A percentile compares a stretch with the other conserved stretches of the same genome.
These are phyloP conservation scores for Penicillium taxi DNA, from an alignment of 495 filamentous ascomycete genomes.

Conservation along the genomic window DNA sequence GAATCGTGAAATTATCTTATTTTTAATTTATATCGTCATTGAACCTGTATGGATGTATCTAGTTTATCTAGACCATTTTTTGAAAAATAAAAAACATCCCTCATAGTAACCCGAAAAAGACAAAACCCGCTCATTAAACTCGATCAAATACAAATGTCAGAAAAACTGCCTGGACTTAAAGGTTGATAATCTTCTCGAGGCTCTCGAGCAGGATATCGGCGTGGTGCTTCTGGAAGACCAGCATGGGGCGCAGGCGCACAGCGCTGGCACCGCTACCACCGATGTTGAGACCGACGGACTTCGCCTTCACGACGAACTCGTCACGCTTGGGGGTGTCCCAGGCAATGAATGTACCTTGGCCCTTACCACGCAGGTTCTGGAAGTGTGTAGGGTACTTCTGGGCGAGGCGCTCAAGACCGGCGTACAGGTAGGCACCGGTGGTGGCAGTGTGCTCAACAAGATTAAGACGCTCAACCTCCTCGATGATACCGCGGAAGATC, in stretches of 20 bases:
- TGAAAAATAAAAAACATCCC: slow-evolving; percentile 6
- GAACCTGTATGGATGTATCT: too few relatives aligned
- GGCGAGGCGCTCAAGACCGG: slow-evolving; percentile 59
- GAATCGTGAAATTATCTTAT: too few relatives aligned
- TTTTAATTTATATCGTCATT: too few relatives aligned
- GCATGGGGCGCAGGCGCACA: slow-evolving; percentile 85
- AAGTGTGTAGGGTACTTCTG: slow-evolving; percentile 75
- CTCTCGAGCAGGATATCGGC: slow-evolving; percentile 59
- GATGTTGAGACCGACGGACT: slow-evolving; percentile 84
- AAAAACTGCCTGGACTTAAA: slow-evolving; percentile 26
- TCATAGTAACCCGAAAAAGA: too few relatives aligned
- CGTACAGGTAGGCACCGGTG: slow-evolving; percentile 79
- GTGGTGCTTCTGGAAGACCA: slow-evolving; percentile 92
- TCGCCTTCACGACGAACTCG: slow-evolving; percentile 64
- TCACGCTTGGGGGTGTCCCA: slow-evolving; percentile 87
- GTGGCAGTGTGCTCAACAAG: slow-evolving; percentile 73
- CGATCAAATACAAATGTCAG: slow-evolving; percentile 7
- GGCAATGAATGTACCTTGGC: slow-evolving; percentile 93
- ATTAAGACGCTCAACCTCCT: slow-evolving; percentile 74
- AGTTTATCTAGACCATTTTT: too few relatives aligned
- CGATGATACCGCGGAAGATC: slow-evolving; percentile 85
- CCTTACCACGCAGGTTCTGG: slow-evolving; percentile 84
- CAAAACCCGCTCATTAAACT: slow-evolving; percentile 21
- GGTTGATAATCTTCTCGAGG: slow-evolving; percentile 68
- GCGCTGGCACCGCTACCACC: slow-evolving; percentile 77